Evolutionary conservation across 2,329 filamentous ascomycete species (phyloP), one percentile per base, ranked within the genome.

Genomic region (Aurifilum marmelostoma): DNA sequence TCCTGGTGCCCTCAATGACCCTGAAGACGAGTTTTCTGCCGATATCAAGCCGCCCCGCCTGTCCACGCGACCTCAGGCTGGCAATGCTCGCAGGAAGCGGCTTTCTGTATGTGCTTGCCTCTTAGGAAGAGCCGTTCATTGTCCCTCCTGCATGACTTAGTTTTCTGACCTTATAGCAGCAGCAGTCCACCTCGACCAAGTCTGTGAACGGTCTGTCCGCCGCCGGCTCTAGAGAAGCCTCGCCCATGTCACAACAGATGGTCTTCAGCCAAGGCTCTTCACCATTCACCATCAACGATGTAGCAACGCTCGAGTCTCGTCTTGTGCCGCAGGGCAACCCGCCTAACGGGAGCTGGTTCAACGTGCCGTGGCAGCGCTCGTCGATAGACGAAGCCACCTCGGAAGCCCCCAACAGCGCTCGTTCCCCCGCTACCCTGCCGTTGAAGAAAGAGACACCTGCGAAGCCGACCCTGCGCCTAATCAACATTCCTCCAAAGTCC

Each of bases 401-500:
- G 6, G 56, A 66, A 11, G 27, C 27, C 21, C 39, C 65, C 16
- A 39, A 18, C 59, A 76, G 75, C 9, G 39, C 37, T 50, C 54
- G n/a, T 5, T n/a, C 24, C 9, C 27, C 34, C 14, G 11, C 56
- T 18, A 4, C 41, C 21, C 14, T 39, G 39, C 37, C 56, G 9
- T 29, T 34, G 21, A 52, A 39, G n/a, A 56, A 52, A 3, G 66
- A 65, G 75, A 47, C 75, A 77, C 52, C 67, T 74, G 62, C 67
- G 4, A 65, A 43, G 37, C 64, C 65, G 34, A 39, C 72, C 73
- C 24, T 84, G 79, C 64, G 87, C 92, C 58, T 85, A 90, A 71
- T 88, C 89, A 6, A 66, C 32, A 92, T 88, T 3, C 91, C 91
- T 6, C 77, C 88, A 68, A 98, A 97, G 80, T 97, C 94, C 21